These are phyloP conservation scores for Ceratobasidium sp. DNA, from an alignment of 1,284 basidiomycete species.

Conservation along the genomic window DNA sequence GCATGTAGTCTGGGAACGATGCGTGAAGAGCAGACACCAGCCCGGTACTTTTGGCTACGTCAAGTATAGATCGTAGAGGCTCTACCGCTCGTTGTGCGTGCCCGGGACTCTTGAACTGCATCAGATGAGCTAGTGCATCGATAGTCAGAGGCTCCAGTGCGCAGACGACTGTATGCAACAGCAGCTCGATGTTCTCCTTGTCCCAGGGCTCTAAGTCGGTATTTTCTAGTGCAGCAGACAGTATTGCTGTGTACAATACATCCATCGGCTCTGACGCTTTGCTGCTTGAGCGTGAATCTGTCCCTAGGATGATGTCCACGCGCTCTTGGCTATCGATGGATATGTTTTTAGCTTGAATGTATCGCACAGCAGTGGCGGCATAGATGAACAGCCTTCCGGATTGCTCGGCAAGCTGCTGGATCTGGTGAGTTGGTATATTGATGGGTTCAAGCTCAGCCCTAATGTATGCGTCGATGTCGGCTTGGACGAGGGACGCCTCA, in stretches of 20 bases:
- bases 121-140: neutral
- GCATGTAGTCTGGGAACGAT: neutral
- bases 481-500: neutral
- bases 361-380: neutral
- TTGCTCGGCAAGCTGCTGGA: neutral
- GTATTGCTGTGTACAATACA: neutral
- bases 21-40: neutral
- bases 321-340: too few relatives aligned
- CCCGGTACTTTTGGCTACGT: neutral
- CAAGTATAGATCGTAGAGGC: neutral
- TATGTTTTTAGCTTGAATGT: neutral
- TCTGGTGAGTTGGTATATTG: neutral
- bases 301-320: too few relatives aligned
- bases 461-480: neutral
- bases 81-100: neutral
- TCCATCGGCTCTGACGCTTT: neutral
- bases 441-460: neutral
- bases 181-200: neutral
- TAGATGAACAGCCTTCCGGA: neutral
- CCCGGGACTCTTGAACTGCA: neutral
- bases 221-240: neutral
- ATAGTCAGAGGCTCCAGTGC: constrained; percentile 1
- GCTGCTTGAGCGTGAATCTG: too few relatives aligned
- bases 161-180: neutral
- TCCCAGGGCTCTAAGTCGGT: neutral